A percentile compares a stretch with the other conserved stretches of the same genome.
Conservation (phyloP, 2,329 filamentous ascomycete genomes). For the Neofusicoccum sp. region DNA sequence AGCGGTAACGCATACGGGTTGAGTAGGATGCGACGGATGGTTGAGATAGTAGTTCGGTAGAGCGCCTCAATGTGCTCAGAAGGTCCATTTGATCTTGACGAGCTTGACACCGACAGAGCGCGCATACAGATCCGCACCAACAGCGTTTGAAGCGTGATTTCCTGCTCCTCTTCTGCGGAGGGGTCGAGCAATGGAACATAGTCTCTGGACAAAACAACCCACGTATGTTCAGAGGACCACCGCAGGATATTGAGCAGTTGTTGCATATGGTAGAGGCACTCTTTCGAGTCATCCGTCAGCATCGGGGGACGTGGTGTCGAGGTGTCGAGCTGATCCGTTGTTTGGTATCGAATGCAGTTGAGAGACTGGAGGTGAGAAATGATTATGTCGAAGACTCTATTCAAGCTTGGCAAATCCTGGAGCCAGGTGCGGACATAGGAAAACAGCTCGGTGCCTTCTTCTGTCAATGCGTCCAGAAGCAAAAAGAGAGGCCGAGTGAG, state of each 20-base stretch:
- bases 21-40: conserved; percentile 65
- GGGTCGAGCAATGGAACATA: conserved; percentile 53
- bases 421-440: conserved; percentile 83
- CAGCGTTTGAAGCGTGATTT: conserved; percentile 64
- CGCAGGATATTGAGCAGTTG: conserved; percentile 73
- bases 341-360: conserved; percentile 29
- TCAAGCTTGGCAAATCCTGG: conserved; percentile 60
- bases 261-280: conserved; percentile 77
- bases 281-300: conserved; percentile 65
- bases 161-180: conserved; percentile 50
- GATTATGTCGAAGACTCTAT: conserved; percentile 48
- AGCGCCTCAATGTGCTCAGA: conserved; percentile 59
- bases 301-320: conserved; percentile 23
- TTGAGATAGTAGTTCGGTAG: conserved; percentile 69
- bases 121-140: conserved; percentile 67
- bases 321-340: conserved; percentile 21
- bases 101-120: conserved; percentile 54
- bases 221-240: conserved; percentile 68
- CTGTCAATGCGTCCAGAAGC: conserved; percentile 74
- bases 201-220: conserved; percentile 70
- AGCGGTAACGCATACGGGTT: conserved; percentile 64
- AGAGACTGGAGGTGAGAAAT: conserved; percentile 35
- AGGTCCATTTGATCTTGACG: neutral
- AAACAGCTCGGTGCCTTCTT: conserved; percentile 72
- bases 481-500: conserved; percentile 80